phyloP scores from a whole-genome alignment of 2,329 filamentous ascomycete genomes.

The Dactylellina sp. region DNA sequence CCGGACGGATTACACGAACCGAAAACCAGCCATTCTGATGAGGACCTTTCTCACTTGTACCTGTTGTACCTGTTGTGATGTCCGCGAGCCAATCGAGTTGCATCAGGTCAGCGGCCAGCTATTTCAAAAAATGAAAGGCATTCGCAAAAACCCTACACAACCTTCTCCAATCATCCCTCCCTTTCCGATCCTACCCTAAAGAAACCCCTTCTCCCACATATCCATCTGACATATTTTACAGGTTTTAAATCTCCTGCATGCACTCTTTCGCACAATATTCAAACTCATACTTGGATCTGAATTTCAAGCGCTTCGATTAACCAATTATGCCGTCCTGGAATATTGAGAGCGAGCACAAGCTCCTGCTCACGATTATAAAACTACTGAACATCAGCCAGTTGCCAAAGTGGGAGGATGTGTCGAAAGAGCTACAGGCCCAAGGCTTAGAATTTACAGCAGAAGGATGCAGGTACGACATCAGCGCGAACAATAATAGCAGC shows the following conservation, averaged over 20 bases:
- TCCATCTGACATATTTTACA: neutral
- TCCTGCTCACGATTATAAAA: constrained; percentile 58
- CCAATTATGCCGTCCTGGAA: constrained; percentile 58
- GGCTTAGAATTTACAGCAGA: constrained; percentile 57
- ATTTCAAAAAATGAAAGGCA: neutral
- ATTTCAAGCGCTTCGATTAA: neutral
- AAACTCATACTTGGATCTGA: neutral
- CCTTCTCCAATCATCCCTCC: constrained; percentile 8
- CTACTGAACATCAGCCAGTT: constrained; percentile 55
- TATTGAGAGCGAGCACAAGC: constrained; percentile 55
- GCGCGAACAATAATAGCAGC: too few relatives aligned
- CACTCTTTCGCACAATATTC: neutral
- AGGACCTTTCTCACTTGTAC: neutral
- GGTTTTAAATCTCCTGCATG: too few relatives aligned
- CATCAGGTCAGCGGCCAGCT: too few relatives aligned
- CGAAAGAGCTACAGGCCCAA: constrained; percentile 51
- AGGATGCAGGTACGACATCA: constrained; percentile 55
- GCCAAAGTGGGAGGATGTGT: constrained; percentile 58
- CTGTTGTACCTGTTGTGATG: too few relatives aligned
- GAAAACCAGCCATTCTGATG: constrained; percentile 17
- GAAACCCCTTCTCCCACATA: neutral
- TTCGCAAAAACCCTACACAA: neutral
- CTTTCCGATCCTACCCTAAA: neutral
- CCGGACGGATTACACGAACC: constrained; percentile 20
- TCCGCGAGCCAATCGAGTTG: too few relatives aligned